Conservation (phyloP, 768 basidiomycete species). For the Hydnomerulius pinastri region DNA sequence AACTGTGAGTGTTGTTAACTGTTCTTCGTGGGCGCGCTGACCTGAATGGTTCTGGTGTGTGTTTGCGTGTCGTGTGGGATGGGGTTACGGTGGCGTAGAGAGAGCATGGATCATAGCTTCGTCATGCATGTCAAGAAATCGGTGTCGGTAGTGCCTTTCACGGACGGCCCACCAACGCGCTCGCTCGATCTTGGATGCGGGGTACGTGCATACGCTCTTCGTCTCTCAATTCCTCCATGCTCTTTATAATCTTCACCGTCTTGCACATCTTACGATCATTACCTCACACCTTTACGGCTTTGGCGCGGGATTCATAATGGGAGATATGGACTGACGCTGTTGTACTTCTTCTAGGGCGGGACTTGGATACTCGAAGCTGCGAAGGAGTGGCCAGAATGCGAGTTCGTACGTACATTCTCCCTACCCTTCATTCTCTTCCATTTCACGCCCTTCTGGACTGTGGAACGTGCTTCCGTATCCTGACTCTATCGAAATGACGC, state of each 20-base stretch:
- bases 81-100: constrained; percentile 35
- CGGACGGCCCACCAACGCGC: constrained; percentile 48
- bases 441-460: background rate
- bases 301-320: no score
- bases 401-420: constrained; percentile 51
- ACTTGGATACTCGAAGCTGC: constrained; percentile 75
- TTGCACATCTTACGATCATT: background rate
- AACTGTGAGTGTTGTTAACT: constrained; percentile 54
- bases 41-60: constrained; percentile 3
- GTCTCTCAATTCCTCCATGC: background rate
- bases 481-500: background rate
- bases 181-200: constrained; percentile 76
- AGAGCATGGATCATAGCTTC: constrained; percentile 56
- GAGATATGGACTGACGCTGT: no score
- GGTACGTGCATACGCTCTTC: constrained; percentile 41
- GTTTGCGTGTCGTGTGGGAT: background rate
- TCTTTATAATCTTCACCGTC: constrained; percentile 2
- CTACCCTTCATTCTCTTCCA: background rate
- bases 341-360: constrained; percentile 47
- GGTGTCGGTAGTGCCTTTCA: constrained; percentile 61
- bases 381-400: constrained; percentile 64
- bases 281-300: background rate
- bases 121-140: constrained; percentile 49
- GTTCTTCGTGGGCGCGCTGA: background rate
- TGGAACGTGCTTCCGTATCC: background rate